phyloP scores from a whole-genome alignment of 306 rosid genomes.

The Quercus berberidifolia region DNA sequence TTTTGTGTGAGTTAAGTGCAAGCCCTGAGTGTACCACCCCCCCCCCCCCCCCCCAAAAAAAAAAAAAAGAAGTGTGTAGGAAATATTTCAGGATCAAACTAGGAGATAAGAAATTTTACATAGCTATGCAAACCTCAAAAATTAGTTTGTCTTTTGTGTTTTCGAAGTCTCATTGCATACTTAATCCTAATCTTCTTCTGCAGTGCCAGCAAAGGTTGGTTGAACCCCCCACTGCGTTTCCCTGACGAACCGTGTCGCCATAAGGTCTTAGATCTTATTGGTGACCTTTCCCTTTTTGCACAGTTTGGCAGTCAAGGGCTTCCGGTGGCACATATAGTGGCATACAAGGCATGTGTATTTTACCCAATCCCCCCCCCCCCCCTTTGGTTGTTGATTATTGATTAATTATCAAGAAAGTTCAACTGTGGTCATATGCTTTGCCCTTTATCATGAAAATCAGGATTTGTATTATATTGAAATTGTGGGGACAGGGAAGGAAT shows the following conservation, averaged over 20 bases:
- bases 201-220: constrained; percentile 75
- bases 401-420: not conserved
- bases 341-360: constrained; percentile 57
- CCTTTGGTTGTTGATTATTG: not conserved
- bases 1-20: not conserved
- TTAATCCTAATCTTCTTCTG: constrained; percentile 19
- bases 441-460: not conserved
- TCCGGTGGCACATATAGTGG: constrained; percentile 78
- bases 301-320: constrained; percentile 84
- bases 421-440: not conserved
- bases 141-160: not conserved
- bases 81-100: not conserved
- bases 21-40: not conserved
- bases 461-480: not conserved
- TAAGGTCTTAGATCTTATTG: constrained; percentile 83
- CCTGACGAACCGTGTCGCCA: constrained; percentile 90
- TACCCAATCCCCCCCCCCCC: not conserved
- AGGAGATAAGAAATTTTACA: not conserved
- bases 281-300: constrained; percentile 83
- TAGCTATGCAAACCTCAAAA: constrained; percentile 5
- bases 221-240: constrained; percentile 82
- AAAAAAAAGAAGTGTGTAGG: not conserved
- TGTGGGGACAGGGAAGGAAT: not conserved
- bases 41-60: not conserved
- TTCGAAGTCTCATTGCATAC: not conserved